These are phyloP conservation scores for Marvania coccoides DNA, from an alignment of 139 green algal species.

Conservation along the genomic window DNA sequence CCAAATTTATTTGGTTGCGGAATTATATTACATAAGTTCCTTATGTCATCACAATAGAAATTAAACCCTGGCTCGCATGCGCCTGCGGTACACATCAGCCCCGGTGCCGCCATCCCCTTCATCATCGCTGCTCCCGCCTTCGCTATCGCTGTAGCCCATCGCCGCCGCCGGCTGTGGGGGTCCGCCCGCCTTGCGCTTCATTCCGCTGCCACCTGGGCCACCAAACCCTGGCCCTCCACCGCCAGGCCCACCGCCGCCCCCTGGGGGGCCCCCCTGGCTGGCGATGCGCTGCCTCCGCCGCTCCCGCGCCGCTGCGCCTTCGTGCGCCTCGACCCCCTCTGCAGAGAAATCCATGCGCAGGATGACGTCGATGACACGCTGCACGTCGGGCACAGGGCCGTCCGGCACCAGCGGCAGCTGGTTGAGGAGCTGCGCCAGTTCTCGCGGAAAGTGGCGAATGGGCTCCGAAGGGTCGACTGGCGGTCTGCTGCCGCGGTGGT, in stretches of 20 bases:
- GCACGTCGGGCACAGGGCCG: constrained; percentile 15
- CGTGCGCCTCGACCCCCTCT: constrained; percentile 20
- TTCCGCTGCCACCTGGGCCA: background rate
- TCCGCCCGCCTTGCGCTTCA: background rate
- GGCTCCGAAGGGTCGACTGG: background rate
- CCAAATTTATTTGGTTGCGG: no score
- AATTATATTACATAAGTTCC: no score
- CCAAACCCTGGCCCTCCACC: background rate
- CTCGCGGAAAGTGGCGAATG: constrained; percentile 31
- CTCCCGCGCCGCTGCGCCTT: constrained; percentile 5
- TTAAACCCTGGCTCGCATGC: no score
- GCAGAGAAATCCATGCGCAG: constrained; percentile 24
- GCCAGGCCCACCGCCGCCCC: background rate
- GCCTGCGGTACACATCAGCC: no score
- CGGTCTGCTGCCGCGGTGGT: background rate
- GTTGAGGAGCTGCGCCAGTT: constrained; percentile 44
- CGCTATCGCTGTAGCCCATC: constrained; percentile 6
- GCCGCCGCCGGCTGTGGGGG: no score
- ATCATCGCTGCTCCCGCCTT: constrained; percentile 24
- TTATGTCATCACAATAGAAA: no score
- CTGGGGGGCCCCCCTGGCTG: background rate
- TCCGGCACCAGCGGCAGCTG: constrained; percentile 33
- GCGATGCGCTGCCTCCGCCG: constrained; percentile 6
- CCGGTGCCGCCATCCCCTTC: background rate
- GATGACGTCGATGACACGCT: constrained; percentile 36